These are phyloP conservation scores for Bryoerythrophyllum caledonicum DNA, from an alignment of 225 moss, liverwort and hornwort genomes.

Conservation along the genomic window DNA sequence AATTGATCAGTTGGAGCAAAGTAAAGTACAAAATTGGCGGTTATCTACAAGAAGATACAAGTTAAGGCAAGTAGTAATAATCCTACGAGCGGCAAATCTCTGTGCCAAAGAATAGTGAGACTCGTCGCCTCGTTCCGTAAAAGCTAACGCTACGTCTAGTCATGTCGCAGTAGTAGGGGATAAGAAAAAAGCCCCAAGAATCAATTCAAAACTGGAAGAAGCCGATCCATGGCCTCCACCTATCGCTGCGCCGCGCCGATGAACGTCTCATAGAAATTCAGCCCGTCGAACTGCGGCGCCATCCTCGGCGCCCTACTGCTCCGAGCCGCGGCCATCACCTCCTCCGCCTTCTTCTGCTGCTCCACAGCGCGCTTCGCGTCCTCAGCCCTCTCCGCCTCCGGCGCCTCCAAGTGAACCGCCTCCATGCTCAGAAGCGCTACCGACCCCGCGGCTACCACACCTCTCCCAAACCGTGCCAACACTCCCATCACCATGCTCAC, in stretches of 20 bases:
- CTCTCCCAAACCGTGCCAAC: constrained; percentile 23
- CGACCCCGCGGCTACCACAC: constrained; percentile 25
- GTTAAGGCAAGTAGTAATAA: neutral
- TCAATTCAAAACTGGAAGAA: constrained; percentile 17
- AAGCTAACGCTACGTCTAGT: neutral
- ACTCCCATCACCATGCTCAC: constrained; percentile 21
- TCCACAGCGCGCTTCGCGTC: neutral
- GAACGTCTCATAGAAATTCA: constrained; percentile 59
- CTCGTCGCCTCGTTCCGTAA: constrained; percentile 41
- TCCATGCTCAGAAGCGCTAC: constrained; percentile 32
- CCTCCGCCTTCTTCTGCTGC: neutral
- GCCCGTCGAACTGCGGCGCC: constrained; percentile 57
- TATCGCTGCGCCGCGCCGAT: constrained; percentile 36
- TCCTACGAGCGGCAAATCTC: constrained; percentile 37
- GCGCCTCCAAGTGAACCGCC: constrained; percentile 35
- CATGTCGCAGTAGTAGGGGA: neutral
- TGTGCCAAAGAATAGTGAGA: constrained; percentile 46
- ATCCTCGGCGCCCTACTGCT: constrained; percentile 36
- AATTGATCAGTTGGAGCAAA: constrained; percentile 25
- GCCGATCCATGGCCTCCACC: neutral
- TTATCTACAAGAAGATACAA: constrained; percentile 20
- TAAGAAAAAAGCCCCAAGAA: constrained; percentile 15
- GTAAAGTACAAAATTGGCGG: constrained; percentile 34
- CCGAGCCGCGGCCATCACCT: neutral
- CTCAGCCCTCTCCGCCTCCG: constrained; percentile 17